These are phyloP conservation scores for Thermothielavioides terrestris DNA, from an alignment of 495 filamentous ascomycete species.

Conservation along the genomic window DNA sequence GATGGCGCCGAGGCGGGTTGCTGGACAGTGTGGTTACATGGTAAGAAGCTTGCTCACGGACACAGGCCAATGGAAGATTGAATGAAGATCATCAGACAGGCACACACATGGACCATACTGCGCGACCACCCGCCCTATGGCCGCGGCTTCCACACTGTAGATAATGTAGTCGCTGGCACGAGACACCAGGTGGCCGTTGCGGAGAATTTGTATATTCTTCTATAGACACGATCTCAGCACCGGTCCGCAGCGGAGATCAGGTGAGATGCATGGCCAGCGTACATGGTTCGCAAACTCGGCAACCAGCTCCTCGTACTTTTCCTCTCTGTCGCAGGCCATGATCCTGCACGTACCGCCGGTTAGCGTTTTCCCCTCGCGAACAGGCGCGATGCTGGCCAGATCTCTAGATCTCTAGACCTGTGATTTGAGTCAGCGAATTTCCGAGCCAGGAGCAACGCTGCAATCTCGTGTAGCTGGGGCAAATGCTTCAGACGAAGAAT, in stretches of 20 bases:
- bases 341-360: conserved; percentile 49
- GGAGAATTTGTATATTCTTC: conserved; percentile 67
- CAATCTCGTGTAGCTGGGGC: conserved; percentile 3
- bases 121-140: conserved; percentile 75
- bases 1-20: conserved; percentile 86
- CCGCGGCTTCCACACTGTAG: conserved; percentile 92
- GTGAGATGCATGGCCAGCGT: conserved; percentile 30
- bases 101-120: conserved; percentile 83
- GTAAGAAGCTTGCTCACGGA: conserved; percentile 13
- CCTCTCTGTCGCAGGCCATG: conserved; percentile 85
- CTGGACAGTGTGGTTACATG: conserved; percentile 36
- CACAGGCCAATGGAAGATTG: background rate
- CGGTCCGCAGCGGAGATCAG: conserved; percentile 26
- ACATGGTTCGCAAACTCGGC: conserved; percentile 69
- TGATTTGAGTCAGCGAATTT: conserved; percentile 14
- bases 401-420: conserved; percentile 6
- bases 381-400: background rate
- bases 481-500: conserved; percentile 66
- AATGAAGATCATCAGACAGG: background rate
- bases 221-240: conserved; percentile 51
- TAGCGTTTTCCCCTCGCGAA: conserved; percentile 5
- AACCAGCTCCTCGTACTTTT: conserved; percentile 67
- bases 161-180: conserved; percentile 93
- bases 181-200: conserved; percentile 91
- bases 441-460: conserved; percentile 2